Conservation (phyloP, 768 basidiomycete genomes). For the Rhizopogon rudus region DNA sequence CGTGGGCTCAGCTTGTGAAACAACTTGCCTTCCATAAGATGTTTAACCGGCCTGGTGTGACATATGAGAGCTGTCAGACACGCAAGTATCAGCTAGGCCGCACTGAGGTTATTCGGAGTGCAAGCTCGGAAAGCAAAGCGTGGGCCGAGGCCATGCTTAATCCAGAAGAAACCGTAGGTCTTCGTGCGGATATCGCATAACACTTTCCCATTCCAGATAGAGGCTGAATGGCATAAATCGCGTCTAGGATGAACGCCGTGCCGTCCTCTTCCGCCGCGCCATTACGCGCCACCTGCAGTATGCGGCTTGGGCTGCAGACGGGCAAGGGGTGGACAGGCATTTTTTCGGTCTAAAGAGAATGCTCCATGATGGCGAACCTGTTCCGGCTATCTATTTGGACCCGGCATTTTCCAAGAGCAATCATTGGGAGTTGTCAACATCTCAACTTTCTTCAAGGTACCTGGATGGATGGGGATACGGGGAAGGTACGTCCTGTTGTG, state of each 20-base stretch:
- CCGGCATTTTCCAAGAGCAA: slow-evolving; percentile 59
- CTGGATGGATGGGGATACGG: slow-evolving; percentile 98
- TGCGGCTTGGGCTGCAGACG: slow-evolving; percentile 87
- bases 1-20: slow-evolving; percentile 93
- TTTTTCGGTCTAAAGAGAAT: slow-evolving; percentile 90
- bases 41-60: slow-evolving; percentile 65
- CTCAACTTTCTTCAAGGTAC: slow-evolving; percentile 74
- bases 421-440: slow-evolving; percentile 94
- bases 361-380: slow-evolving; percentile 62
- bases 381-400: slow-evolving; percentile 76
- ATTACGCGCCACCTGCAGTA: slow-evolving; percentile 83
- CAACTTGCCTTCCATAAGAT: slow-evolving; percentile 95
- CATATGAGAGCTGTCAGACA: slow-evolving; percentile 94
- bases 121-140: slow-evolving; percentile 74
- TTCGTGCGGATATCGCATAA: background rate
- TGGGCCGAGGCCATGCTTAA: slow-evolving; percentile 91
- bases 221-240: background rate
- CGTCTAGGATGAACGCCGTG: slow-evolving; percentile 49
- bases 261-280: slow-evolving; percentile 68
- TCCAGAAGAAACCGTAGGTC: slow-evolving; percentile 40
- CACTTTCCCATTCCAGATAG: background rate
- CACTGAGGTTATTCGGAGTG: slow-evolving; percentile 92
- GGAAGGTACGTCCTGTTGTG: slow-evolving; percentile 54
- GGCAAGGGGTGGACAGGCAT: slow-evolving; percentile 92
- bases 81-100: slow-evolving; percentile 86